Evolutionary conservation across 257 asterid genomes (phyloP).

Genomic region (Capsicum rhomboideum): DNA sequence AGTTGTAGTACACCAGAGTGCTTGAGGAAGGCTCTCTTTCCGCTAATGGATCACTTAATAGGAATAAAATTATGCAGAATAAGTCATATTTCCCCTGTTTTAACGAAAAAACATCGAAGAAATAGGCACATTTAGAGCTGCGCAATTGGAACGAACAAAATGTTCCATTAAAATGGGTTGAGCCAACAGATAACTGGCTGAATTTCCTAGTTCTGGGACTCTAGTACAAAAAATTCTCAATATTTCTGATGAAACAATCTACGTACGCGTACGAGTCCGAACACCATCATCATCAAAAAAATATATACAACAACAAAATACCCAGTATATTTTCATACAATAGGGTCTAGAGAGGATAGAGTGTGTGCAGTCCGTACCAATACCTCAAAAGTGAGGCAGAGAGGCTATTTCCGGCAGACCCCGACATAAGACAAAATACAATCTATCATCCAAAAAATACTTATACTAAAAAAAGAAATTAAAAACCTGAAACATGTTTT

Average conservation of each 20-base stretch:
- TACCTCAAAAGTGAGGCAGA: too few relatives aligned
- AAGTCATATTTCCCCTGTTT: not conserved
- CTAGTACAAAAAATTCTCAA: too few relatives aligned
- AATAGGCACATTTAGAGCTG: not conserved
- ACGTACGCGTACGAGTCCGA: too few relatives aligned
- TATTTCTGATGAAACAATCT: too few relatives aligned
- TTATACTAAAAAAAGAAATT: not conserved
- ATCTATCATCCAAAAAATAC: too few relatives aligned
- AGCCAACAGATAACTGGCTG: too few relatives aligned
- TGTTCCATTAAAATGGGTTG: too few relatives aligned
- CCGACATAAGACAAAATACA: not conserved
- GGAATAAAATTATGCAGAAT: not conserved
- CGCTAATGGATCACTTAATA: not conserved
- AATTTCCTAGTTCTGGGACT: too few relatives aligned
- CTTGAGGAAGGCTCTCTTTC: too few relatives aligned
- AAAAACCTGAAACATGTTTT: slow-evolving; percentile 48
- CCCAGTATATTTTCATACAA: accelerated
- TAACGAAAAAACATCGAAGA: not conserved
- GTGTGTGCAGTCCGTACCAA: not conserved
- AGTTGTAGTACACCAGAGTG: too few relatives aligned
- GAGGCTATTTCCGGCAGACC: not conserved
- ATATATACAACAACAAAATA: not conserved
- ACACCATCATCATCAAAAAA: not conserved
- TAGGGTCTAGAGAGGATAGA: accelerated
- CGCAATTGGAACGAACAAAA: too few relatives aligned